A percentile compares a stretch with the other conserved stretches of the same genome.
Conservation (phyloP, 2,329 filamentous ascomycete genomes). For the Colletotrichum sansevieriae region DNA sequence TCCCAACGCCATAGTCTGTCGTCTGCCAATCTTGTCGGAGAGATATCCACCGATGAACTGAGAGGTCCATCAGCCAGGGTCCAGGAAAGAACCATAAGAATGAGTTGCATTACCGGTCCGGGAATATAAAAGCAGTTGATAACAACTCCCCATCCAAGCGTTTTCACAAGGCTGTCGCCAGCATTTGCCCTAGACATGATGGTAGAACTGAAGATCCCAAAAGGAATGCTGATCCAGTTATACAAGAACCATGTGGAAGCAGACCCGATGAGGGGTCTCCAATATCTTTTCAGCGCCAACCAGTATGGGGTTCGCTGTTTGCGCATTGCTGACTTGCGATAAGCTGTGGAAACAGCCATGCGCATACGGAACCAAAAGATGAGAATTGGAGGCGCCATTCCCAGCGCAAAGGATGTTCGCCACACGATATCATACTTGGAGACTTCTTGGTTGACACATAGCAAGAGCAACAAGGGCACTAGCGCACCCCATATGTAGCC, state of each 20-base stretch:
- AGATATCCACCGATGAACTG: constrained; percentile 60
- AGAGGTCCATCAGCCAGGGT: too few species aligned
- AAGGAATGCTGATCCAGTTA: constrained; percentile 68
- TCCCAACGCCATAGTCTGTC: constrained; percentile 64
- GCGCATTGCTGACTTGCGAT: constrained; percentile 60
- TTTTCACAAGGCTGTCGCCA: constrained; percentile 56
- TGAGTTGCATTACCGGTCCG: constrained; percentile 47
- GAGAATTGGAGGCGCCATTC: constrained; percentile 61
- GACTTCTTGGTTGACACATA: constrained; percentile 60
- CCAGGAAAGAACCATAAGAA: too few species aligned
- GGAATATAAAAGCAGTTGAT: constrained; percentile 66
- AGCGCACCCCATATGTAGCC: constrained; percentile 65
- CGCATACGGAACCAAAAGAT: constrained; percentile 67
- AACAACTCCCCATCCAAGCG: constrained; percentile 59
- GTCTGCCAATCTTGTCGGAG: constrained; percentile 62
- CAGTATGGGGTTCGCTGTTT: constrained; percentile 61
- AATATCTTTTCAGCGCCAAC: constrained; percentile 62
- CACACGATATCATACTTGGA: constrained; percentile 60
- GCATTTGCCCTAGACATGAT: constrained; percentile 60
- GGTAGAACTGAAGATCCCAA: constrained; percentile 67
- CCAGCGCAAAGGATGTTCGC: constrained; percentile 64
- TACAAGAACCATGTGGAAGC: constrained; percentile 65
- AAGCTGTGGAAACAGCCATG: constrained; percentile 64
- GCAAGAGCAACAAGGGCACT: constrained; percentile 63
- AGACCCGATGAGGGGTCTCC: constrained; percentile 61